These are phyloP conservation scores for Barnettozyma wickerhamii DNA, from an alignment of 805 yeast genomes.

Conservation along the genomic window DNA sequence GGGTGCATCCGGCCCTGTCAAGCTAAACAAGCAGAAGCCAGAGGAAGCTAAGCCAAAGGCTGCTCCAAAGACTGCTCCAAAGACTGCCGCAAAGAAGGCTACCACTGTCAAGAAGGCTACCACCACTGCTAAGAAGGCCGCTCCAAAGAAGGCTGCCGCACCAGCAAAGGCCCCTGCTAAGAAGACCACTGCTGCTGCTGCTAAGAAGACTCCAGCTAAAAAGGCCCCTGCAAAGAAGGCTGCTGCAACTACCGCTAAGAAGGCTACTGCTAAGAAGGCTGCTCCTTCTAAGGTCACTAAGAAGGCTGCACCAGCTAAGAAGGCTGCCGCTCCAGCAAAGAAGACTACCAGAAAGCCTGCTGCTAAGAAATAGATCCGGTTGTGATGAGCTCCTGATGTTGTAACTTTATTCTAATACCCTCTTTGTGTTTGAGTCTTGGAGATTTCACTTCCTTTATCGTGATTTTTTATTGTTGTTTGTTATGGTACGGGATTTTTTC, in stretches of 20 bases:
- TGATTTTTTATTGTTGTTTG: background rate
- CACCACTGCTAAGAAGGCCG: conserved; percentile 15
- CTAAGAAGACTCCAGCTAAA: conserved; percentile 18
- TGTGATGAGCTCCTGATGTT: background rate
- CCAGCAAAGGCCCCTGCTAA: conserved; percentile 19
- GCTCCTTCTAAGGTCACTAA: conserved; percentile 19
- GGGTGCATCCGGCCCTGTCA: conserved; percentile 86
- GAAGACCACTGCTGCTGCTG: conserved; percentile 20
- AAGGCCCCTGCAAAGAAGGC: conserved; percentile 27
- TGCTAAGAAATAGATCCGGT: conserved; percentile 8
- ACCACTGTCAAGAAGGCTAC: conserved; percentile 19
- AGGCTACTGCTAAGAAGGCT: conserved; percentile 21
- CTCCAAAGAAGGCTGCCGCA: conserved; percentile 17
- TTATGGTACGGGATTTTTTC: background rate
- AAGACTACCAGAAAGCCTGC: conserved; percentile 12
- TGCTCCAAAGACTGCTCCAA: conserved; percentile 21
- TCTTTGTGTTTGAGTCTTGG: background rate
- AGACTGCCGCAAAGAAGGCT: conserved; percentile 27
- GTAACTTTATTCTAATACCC: background rate
- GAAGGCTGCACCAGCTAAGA: conserved; percentile 22
- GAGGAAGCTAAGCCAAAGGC: conserved; percentile 26
- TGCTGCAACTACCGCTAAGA: conserved; percentile 23
- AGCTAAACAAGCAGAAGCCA: conserved; percentile 38
- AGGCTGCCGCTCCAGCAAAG: conserved; percentile 3
- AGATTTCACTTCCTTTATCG: background rate